These are phyloP conservation scores for Darksidea phi DNA, from an alignment of 495 filamentous ascomycete species.

Conservation along the genomic window DNA sequence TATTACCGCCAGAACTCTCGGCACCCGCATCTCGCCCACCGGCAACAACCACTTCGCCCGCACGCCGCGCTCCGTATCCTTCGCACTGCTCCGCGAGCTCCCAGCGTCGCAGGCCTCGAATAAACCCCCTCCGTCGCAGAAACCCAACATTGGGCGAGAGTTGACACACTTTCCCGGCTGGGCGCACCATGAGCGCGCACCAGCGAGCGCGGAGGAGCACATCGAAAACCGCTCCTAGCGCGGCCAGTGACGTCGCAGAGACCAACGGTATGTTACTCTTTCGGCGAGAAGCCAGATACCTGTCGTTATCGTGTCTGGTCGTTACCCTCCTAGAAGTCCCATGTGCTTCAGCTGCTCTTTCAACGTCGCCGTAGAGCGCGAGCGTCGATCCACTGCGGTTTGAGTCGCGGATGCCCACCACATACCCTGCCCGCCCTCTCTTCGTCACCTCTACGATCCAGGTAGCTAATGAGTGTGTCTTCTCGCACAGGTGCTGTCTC, in stretches of 20 bases:
- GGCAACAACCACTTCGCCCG: slow-evolving; percentile 22
- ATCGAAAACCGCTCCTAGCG: slow-evolving; percentile 33
- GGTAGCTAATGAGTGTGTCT: not conserved
- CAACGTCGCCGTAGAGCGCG: slow-evolving; percentile 12
- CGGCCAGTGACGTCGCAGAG: slow-evolving; percentile 6
- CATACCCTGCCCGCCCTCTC: not conserved
- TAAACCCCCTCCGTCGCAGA: slow-evolving; percentile 1
- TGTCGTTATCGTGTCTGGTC: not conserved
- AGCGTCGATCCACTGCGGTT: slow-evolving; percentile 19
- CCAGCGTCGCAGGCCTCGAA: slow-evolving; percentile 14
- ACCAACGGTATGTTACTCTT: slow-evolving; percentile 18
- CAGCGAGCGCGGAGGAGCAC: slow-evolving; percentile 37
- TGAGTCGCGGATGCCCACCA: slow-evolving; percentile 5
- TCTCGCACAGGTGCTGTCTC: slow-evolving; percentile 7
- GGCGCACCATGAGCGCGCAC: slow-evolving; percentile 38
- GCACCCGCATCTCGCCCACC: slow-evolving; percentile 12
- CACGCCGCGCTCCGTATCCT: slow-evolving; percentile 22
- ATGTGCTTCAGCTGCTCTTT: slow-evolving; percentile 1
- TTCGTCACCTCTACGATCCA: not conserved
- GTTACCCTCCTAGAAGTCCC: slow-evolving; percentile 2
- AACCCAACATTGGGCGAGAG: slow-evolving; percentile 19
- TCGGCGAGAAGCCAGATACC: not conserved
- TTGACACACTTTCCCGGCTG: slow-evolving; percentile 25
- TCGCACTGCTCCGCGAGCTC: slow-evolving; percentile 5
- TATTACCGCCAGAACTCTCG: slow-evolving; percentile 10